Percentiles rank a stretch among this genome's conserved stretches.
phyloP scores from a whole-genome alignment of 2,329 filamentous ascomycete species.

The Aspergillus neotritici region DNA sequence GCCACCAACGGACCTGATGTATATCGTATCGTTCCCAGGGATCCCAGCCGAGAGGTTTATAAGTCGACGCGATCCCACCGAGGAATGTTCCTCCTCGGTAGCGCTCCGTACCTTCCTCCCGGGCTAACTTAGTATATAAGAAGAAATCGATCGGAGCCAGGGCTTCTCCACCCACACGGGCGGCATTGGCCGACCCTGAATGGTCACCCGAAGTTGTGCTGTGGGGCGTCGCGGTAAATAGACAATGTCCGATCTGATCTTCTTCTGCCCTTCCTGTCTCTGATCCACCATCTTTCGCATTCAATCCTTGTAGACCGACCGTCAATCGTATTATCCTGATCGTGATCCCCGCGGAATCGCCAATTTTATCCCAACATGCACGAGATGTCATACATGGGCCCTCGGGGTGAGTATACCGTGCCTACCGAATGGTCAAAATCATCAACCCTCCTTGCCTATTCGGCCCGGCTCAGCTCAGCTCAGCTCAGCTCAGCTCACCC shows the following conservation, averaged over 20 bases:
- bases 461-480: neutral
- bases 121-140: too few relatives aligned
- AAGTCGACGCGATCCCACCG: too few relatives aligned
- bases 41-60: too few relatives aligned
- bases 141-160: too few relatives aligned
- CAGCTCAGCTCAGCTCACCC: slow-evolving; percentile 4
- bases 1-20: neutral
- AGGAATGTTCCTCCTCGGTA: too few relatives aligned
- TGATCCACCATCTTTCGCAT: neutral
- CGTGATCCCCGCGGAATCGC: neutral
- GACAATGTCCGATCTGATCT: neutral
- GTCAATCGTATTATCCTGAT: slow-evolving; percentile 1
- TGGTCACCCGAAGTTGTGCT: too few relatives aligned
- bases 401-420: slow-evolving; percentile 27
- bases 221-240: too few relatives aligned
- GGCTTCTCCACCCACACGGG: too few relatives aligned
- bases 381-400: slow-evolving; percentile 40
- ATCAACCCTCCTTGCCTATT: too few relatives aligned
- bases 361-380: slow-evolving; percentile 26
- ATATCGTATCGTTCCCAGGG: neutral
- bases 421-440: neutral
- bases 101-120: too few relatives aligned
- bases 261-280: neutral
- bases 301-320: neutral
- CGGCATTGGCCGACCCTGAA: too few relatives aligned